Conservation (phyloP, 179 eudicot species). For the Beta corolliflora region DNA sequence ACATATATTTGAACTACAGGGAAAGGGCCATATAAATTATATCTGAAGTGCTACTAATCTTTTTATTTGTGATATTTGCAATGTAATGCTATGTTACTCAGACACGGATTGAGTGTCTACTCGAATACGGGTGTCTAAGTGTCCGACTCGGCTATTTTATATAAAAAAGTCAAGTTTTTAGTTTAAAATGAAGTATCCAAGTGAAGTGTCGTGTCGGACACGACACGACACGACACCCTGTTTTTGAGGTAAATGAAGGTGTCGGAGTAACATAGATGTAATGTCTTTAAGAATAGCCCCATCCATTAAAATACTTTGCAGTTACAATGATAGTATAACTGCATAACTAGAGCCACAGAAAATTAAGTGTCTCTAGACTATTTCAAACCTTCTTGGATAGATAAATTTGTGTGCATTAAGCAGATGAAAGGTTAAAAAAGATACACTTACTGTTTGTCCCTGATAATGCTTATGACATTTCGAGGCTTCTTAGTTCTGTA, state of each 20-base stretch:
- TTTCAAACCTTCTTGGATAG: neutral
- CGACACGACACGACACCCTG: no score
- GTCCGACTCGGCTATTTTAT: no score
- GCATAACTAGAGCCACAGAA: neutral
- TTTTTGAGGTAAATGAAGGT: no score
- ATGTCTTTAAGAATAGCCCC: neutral
- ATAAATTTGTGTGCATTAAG: neutral
- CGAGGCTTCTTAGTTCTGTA: neutral
- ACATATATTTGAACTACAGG: neutral
- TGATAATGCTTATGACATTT: neutral
- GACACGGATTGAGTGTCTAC: no score
- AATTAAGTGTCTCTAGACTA: neutral
- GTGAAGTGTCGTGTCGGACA: no score
- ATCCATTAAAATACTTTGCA: neutral
- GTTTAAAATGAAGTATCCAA: no score
- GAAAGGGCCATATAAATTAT: neutral
- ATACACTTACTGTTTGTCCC: neutral
- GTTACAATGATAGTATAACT: neutral
- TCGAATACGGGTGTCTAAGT: no score
- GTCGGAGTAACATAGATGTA: no score
- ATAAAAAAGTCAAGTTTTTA: no score
- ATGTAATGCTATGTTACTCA: no score
- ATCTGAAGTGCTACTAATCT: no score
- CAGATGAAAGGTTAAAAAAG: neutral
- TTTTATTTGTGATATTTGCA: neutral